Evolutionary conservation across 140 eudicot genomes (phyloP), one percentile per base, ranked within the genome.

Genomic region (Stevia rebaudiana): DNA sequence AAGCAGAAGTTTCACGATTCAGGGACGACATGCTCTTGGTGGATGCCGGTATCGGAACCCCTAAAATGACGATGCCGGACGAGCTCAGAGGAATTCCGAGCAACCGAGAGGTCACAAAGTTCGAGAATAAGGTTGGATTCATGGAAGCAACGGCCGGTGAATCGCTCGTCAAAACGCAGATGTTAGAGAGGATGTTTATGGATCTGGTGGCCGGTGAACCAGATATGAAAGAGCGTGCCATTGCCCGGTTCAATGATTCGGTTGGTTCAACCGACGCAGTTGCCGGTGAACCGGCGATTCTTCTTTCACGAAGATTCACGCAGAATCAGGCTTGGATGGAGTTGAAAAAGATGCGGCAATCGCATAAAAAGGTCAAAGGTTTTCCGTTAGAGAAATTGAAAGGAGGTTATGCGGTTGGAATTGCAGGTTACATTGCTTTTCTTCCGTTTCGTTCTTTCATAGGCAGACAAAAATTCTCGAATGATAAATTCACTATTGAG

Each of bases 131-230:
- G 62, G 82, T 76, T 40, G 85, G 85, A 30, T 81, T 61, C 47
- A 66, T 76, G 49, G 58, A 48, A 64, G 52, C 71, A 13, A 52
- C 76, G 15, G 53, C 57, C 37, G 67, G 68, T 11, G 80, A 79
- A 58, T 13, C 70, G 11, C 67, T 65, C 33, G 63, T 83, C 15
- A 76, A 76, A 35, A 71, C 73, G 8, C 63, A 59, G 22, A 42
- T 70, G 23, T 61, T 82, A 60, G 82, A 79, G 77, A 70, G 88
- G 16, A 39, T 63, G 23, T 82, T 82, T 71, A 75, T 82, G 72
- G 82, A 82, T 64, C 55, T 82, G 21, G 80, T 82, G 0, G 78
- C 85, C 44, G 85, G 88, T 46, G 88, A 79, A 31, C 63, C 84
- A 2, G 67, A 19, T 21, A 59, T 52, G 59, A 79, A 79, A 68